A percentile compares a stretch with the other conserved stretches of the same genome.
Conservation (phyloP, 306 rosid genomes). For the Castanospermum australe region DNA sequence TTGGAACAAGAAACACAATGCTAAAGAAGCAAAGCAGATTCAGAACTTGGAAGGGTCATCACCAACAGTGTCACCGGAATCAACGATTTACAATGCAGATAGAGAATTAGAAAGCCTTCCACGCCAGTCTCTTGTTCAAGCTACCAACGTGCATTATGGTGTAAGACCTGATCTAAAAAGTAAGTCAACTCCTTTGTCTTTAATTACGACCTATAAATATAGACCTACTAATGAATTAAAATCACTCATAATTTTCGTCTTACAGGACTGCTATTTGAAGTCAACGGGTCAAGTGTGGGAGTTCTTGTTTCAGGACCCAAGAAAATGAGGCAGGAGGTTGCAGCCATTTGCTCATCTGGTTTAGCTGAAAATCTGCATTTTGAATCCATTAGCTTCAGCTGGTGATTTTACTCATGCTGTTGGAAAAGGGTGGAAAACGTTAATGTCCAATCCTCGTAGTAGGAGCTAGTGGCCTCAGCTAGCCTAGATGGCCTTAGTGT, state of each 20-base stretch:
- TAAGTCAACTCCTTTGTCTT: constrained; percentile 37
- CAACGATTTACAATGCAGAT: constrained; percentile 38
- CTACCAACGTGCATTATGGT: constrained; percentile 65
- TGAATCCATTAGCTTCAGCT: constrained; percentile 72
- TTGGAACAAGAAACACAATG: constrained; percentile 48
- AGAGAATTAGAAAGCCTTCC: constrained; percentile 74
- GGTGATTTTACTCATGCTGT: constrained; percentile 44
- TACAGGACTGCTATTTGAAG: constrained; percentile 48
- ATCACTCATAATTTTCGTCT: background rate
- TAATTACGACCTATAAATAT: background rate
- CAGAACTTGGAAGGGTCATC: constrained; percentile 46
- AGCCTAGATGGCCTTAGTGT: background rate
- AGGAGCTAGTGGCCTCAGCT: background rate
- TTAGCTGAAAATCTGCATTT: constrained; percentile 62
- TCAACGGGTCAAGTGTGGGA: constrained; percentile 59
- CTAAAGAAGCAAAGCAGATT: constrained; percentile 44
- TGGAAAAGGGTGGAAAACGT: background rate
- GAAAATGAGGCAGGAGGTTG: constrained; percentile 71
- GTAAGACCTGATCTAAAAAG: constrained; percentile 67
- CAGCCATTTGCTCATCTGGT: constrained; percentile 67
- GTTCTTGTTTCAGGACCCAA: constrained; percentile 72
- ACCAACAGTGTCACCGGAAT: constrained; percentile 40
- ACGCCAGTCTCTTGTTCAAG: constrained; percentile 39
- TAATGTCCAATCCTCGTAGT: background rate
- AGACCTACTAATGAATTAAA: background rate